Conservation (phyloP, 2,329 filamentous ascomycete species). For the Phoma herbarum region DNA sequence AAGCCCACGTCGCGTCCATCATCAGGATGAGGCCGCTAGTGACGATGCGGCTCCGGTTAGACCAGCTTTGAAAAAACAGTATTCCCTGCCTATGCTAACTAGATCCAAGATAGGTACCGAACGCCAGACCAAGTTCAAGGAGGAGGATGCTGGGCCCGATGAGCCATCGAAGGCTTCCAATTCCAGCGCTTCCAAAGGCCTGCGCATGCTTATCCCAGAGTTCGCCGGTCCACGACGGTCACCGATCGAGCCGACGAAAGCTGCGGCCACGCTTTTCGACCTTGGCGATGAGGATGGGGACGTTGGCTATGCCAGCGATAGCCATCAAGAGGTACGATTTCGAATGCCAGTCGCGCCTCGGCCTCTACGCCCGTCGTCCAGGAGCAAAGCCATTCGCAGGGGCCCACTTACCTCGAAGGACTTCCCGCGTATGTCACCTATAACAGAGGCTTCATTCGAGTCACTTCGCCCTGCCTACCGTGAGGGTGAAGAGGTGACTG, state of each 20-base stretch:
- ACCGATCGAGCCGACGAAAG: not conserved
- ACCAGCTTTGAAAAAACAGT: constrained; percentile 10
- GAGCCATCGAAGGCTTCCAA: constrained; percentile 5
- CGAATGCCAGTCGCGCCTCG: constrained; percentile 9
- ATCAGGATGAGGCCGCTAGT: constrained; percentile 9
- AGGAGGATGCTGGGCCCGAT: constrained; percentile 23
- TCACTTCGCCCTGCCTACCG: constrained; percentile 23
- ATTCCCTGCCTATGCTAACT: constrained; percentile 9
- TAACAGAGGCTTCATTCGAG: constrained; percentile 36
- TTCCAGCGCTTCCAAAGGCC: constrained; percentile 23
- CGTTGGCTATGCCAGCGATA: constrained; percentile 21
- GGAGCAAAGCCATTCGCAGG: constrained; percentile 22
- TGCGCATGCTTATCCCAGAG: constrained; percentile 25
- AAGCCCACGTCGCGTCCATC: not conserved
- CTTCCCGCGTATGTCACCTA: constrained; percentile 36
- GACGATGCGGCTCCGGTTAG: constrained; percentile 18
- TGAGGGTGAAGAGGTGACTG: constrained; percentile 21
- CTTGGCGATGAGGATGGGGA: constrained; percentile 12
- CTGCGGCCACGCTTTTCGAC: constrained; percentile 1
- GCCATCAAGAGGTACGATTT: constrained; percentile 4
- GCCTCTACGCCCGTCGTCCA: constrained; percentile 6
- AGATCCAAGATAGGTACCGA: constrained; percentile 9
- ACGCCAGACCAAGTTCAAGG: constrained; percentile 19
- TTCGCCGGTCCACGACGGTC: constrained; percentile 17
- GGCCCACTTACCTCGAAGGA: constrained; percentile 21